Base-by-base conservation (phyloP, 2,329 filamentous ascomycete species). In the Colletotrichum tamarilloi region DNA sequence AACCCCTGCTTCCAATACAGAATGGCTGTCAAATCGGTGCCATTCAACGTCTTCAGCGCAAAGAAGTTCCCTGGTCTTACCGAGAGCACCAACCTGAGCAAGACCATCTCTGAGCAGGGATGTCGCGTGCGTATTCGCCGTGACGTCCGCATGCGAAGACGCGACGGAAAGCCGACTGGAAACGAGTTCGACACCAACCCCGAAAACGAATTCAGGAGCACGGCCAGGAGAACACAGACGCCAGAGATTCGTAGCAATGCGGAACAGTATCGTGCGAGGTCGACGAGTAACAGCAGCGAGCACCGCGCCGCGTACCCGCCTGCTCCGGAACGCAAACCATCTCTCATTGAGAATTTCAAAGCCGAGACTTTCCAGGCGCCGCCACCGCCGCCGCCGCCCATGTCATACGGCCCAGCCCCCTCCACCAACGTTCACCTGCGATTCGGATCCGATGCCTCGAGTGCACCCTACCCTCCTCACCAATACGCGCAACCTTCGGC, bases 11-110 rank as follows among this genome's bases (percentile, higher is more conserved):
- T 97, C 75, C 93, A 95, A 79, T 96, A 95, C 85, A 90, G 95
- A 67, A 90, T 98, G 84, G 95, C 98, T 82, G 93, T 98, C 78
- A 95, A 96, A 86, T 97, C 97, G 0, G 85, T 89, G 14, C 91
- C 94, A 0, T 98, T 99, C 82, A 92, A 91, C 62, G 97, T 98
- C 55, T 98, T 90, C 86, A 98, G 95, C 78, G 97, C 97, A 64
- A 99, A 98, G 91, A 98, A 98, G 86, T 99, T 99, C 85, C 97
- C 97, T 19, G 97, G 96, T 22, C 86, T 98, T 72, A 93, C 94
- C 57, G 94, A 97, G 82, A 98, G 95, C 85, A 99, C 97, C 0
- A 87, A 90, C 14, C 87, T 98, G 62, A 98, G 95, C 84, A 93
- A 95, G 75, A 93, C 94, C 46, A 95, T 99, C 56, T 95, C 96